These are phyloP conservation scores for Leucaena leucocephala DNA, from an alignment of 306 rosid species.

Conservation along the genomic window DNA sequence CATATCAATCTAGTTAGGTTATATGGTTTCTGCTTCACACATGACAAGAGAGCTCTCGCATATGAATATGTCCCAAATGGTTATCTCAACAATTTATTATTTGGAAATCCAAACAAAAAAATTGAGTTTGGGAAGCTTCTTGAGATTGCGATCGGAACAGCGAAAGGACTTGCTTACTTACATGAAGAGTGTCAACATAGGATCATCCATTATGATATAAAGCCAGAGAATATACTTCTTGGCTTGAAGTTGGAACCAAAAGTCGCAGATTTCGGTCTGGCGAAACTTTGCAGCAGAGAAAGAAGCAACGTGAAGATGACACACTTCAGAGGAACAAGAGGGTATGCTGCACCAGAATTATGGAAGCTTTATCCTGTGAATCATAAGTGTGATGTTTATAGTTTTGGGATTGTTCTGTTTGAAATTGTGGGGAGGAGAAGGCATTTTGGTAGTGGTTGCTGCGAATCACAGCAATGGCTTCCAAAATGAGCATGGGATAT, in stretches of 20 bases:
- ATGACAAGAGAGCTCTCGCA: slow-evolving; percentile 45
- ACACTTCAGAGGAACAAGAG: slow-evolving; percentile 51
- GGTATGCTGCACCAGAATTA: slow-evolving; percentile 59
- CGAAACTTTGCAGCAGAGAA: slow-evolving; percentile 47
- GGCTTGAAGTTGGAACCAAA: slow-evolving; percentile 46
- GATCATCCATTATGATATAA: slow-evolving; percentile 54
- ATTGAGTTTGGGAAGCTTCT: slow-evolving; percentile 40
- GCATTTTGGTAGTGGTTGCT: slow-evolving; percentile 39
- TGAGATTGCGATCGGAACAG: slow-evolving; percentile 52
- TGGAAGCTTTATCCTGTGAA: slow-evolving; percentile 50
- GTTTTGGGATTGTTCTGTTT: slow-evolving; percentile 56
- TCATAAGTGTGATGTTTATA: slow-evolving; percentile 50
- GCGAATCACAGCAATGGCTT: slow-evolving; percentile 49
- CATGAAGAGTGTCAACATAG: slow-evolving; percentile 51
- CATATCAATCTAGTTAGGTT: slow-evolving; percentile 49
- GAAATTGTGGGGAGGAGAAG: slow-evolving; percentile 55
- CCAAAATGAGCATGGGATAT: slow-evolving; percentile 58
- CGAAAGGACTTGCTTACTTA: slow-evolving; percentile 53
- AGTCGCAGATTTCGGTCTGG: slow-evolving; percentile 55
- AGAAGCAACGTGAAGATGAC: slow-evolving; percentile 28
- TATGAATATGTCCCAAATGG: slow-evolving; percentile 52
- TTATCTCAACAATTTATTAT: slow-evolving; percentile 39
- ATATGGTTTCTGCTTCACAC: slow-evolving; percentile 51
- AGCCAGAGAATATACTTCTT: slow-evolving; percentile 53
- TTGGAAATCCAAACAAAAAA: slow-evolving; percentile 29